Base-by-base conservation (phyloP, 2,329 filamentous ascomycete species). In the Stachybotrys elegans region DNA sequence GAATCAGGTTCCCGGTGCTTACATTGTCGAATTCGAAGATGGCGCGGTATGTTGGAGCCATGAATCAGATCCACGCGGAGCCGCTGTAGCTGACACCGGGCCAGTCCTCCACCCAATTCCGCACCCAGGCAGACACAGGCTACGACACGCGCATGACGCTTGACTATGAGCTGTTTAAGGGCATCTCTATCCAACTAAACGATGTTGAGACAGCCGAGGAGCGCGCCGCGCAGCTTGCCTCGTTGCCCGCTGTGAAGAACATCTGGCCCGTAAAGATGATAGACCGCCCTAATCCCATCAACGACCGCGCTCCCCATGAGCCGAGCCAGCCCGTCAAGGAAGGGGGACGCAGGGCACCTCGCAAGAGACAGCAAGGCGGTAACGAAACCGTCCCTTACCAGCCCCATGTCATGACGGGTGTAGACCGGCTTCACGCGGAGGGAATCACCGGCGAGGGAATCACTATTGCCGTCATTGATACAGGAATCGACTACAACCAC, bases 401-500 rank as follows among this genome's bases (percentile, higher is more conserved):
- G n/a, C 68, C 75, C 2, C 76, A 80, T 43, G 54, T 74, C 48
- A 77, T 78, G 73, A 78, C 75, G 2, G 75, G 79, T 58, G 70
- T 80, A 16, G 70, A 77, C 56, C 70, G 72, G 66, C 63, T 80
- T 27, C 67, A 66, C 23, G 69, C 67, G 11, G 58, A 71, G 46
- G 75, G 73, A 1, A 50, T 72, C 43, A 71, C 66, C 0, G 76
- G 76, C 31, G 68, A 69, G 51, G 75, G 75, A 14, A 63, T 78
- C 60, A 76, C 72, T 48, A 63, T 80, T 55, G 76, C 63, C 34
- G 61, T 80, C 12, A 65, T 80, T 22, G 76, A 79, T 55, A 75
- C 69, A 17, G 76, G 76, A 55, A 64, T 82, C 40, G 81, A 85
- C 56, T 84, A 83, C 55, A 71, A 65, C 1, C 81, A 85, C 53